Base-by-base conservation (phyloP, 1,284 basidiomycete genomes). In the Cutaneotrichosporon arboriforme region DNA sequence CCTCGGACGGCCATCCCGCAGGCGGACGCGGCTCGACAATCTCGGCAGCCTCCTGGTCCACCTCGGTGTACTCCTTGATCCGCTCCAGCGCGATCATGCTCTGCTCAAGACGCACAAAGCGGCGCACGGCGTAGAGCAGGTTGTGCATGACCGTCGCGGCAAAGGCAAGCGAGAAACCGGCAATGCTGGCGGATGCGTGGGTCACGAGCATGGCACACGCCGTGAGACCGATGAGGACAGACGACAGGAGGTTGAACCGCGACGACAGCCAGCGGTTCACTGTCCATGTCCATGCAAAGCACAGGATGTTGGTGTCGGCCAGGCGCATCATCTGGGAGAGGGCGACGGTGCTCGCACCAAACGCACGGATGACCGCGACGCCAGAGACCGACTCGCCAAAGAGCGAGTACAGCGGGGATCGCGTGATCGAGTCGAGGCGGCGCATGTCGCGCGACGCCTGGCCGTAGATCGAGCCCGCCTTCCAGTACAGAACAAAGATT, bases 71-170 rank as follows among this genome's bases (percentile, higher is more conserved):
- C 65, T 74, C 70, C 48, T 72, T 72, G 67, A 96, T 82, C 40
- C 92, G 85, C 73, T 97, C 93, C 44, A 97, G 78, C 14, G 89
- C 90, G 57, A 96, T 90, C 89, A 96, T 91, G 18, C 85, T 86
- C 72, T 96, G 90, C 69, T 96, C 91, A 17, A 96, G 77, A 39
- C 88, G 84, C 46, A 93, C 89, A 61, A 86, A 87, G 43, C 84
- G 80, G 36, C 84, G 80, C 31, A 76, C 77, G 33, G 78, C 72
- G 53, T 69, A 60, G 55, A 86, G 78, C 38, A 92, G 79, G 67
- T 91, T 87, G 48, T 76, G 77, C 1, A 84, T 84, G 49, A 92
- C 81, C 1, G 83, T 86, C 2, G 82, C 81, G 8, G 88, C 86
- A 66, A 93, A 93, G 0, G 88, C 82, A 22, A 94, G 77, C 5